Base-by-base conservation (phyloP, 2,329 filamentous ascomycete genomes). In the Cordyceps tenuipes region DNA sequence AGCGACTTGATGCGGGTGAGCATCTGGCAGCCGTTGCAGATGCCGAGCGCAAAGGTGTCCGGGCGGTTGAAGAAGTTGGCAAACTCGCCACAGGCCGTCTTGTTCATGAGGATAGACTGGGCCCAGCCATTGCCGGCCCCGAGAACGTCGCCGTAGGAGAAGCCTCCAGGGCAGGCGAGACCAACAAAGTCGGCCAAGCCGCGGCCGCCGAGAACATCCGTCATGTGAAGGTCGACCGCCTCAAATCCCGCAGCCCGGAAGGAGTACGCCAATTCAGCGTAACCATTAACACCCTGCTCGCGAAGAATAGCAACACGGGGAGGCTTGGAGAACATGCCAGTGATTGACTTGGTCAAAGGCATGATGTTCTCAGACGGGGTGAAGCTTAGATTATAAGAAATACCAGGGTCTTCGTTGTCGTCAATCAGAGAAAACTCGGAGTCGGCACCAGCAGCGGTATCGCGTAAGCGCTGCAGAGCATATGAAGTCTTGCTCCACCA, bases 21-120 rank as follows among this genome's bases (percentile, higher is more conserved):
- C 84, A 97, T 96, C 74, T 99, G 94, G 71, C 94, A 97, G 55
- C 94, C 94, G 72, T 99, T 99, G 82, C 94, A 97, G 39, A 97
- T 91, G 67, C 94, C 94, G 0, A 99, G 82, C 0, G 91, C 81
- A 73, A 99, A 97, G 0, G 94, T 97, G 70, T 97, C 91, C 5
- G 86, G 83, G 34, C 94, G 85, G 65, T 86, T 82, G 77, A 97
- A 97, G 82, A 97, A 97, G 53, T 78, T 75, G 68, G 88, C 79
- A 76, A 97, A 97, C 66, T 93, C 89, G 61, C 81, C 79, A 47
- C 91, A 85, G 2, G 82, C 81, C 47, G 87, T 87, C 61, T 87
- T 82, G 75, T 97, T 91, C 72, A 95, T 83, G 19, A 97, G 82
- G 44, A 97, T 91, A 2, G 89, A 93, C 75, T 95, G 92, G 5